Conservation (phyloP, 164 flowering plant species). For the Piper betle region DNA sequence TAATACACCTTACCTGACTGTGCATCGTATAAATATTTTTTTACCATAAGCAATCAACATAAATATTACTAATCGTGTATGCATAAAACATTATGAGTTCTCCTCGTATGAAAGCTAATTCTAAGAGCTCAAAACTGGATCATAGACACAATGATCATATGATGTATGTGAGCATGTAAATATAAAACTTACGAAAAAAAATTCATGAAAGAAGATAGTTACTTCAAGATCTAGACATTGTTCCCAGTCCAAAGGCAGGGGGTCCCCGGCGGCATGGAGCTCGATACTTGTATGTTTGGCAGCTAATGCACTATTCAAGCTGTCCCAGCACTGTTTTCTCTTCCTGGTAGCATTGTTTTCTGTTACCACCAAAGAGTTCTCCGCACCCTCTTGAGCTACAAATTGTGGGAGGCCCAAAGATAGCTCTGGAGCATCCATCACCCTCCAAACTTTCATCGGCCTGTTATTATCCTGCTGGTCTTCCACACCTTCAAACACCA, state of each 20-base stretch:
- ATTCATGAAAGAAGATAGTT: conserved; percentile 4
- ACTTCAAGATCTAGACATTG: conserved; percentile 64
- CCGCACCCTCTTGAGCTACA: conserved; percentile 1
- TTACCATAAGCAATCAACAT: background rate
- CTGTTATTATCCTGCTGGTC: background rate
- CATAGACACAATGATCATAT: too few species aligned
- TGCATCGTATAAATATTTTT: conserved; percentile 1
- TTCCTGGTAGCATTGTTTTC: conserved; percentile 23
- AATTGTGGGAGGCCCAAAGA: conserved; percentile 29
- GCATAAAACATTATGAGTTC: too few species aligned
- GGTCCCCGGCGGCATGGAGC: conserved; percentile 33
- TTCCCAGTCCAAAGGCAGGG: conserved; percentile 51
- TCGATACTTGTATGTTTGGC: conserved; percentile 24
- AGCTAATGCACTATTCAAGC: conserved; percentile 4
- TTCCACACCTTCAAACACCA: background rate
- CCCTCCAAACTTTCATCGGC: conserved; percentile 1
- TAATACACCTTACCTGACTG: conserved; percentile 65
- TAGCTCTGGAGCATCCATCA: conserved; percentile 36
- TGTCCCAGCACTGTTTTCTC: conserved; percentile 35
- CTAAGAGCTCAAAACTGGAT: too few species aligned
- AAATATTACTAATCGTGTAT: background rate
- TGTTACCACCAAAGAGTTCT: conserved; percentile 19
- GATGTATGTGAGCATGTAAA: too few species aligned
- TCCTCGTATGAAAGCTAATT: too few species aligned
- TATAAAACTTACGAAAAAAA: too few species aligned